A percentile compares a stretch with the other conserved stretches of the same genome.
Conservation (phyloP, 2,329 filamentous ascomycete genomes). For the Ascochyta pisi region DNA sequence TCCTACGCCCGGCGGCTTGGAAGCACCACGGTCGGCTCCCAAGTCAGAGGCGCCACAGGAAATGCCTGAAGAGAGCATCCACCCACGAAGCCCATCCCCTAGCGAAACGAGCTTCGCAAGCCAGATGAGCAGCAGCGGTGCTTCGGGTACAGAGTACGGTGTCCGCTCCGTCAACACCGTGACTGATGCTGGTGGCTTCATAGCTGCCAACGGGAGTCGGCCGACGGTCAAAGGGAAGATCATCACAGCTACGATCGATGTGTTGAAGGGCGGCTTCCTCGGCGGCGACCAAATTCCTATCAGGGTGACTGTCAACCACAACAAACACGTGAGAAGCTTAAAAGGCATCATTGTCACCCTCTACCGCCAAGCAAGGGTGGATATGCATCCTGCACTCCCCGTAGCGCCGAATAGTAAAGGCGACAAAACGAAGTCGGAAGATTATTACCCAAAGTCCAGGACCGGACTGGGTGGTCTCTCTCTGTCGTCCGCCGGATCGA, state of each 20-base stretch:
- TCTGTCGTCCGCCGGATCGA: constrained; percentile 83
- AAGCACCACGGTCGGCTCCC: constrained; percentile 29
- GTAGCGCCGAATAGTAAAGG: constrained; percentile 68
- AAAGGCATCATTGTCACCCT: constrained; percentile 92
- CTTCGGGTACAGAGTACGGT: constrained; percentile 53
- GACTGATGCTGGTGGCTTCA: constrained; percentile 56
- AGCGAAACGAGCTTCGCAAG: constrained; percentile 58
- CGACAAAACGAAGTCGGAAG: constrained; percentile 75
- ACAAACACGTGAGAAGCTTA: constrained; percentile 86
- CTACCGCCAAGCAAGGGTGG: constrained; percentile 88
- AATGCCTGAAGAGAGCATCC: constrained; percentile 41
- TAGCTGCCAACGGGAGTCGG: constrained; percentile 55
- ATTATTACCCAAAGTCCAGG: constrained; percentile 85
- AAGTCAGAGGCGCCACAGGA: constrained; percentile 33
- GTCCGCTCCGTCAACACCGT: constrained; percentile 51
- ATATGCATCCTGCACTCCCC: constrained; percentile 73
- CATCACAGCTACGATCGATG: constrained; percentile 85
- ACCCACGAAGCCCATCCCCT: constrained; percentile 53
- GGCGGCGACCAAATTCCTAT: constrained; percentile 84
- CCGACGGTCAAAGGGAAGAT: constrained; percentile 70
- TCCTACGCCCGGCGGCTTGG: constrained; percentile 25
- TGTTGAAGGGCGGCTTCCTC: constrained; percentile 81
- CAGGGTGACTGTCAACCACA: constrained; percentile 83
- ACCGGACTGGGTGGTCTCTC: constrained; percentile 88
- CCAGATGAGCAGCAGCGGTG: constrained; percentile 64